A percentile compares a stretch with the other conserved stretches of the same genome.
phyloP scores from a whole-genome alignment of 768 basidiomycete genomes.

The Lactarius trivialis region DNA sequence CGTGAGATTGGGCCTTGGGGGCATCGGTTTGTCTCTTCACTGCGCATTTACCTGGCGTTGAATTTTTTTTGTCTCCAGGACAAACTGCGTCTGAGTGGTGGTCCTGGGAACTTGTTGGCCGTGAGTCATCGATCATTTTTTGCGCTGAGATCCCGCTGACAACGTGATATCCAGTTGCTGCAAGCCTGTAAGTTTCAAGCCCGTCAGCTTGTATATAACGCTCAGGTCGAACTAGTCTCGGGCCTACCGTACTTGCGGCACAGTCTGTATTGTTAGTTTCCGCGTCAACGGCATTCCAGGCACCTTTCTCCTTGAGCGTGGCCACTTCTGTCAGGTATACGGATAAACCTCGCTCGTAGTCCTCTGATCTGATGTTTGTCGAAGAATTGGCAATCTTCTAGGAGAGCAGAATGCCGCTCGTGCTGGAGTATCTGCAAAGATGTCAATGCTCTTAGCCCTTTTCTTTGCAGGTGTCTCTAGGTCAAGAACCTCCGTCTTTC shows the following conservation, averaged over 20 bases:
- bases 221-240: conserved; percentile 44
- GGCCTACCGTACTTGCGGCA: conserved; percentile 75
- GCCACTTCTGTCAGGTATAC: conserved; percentile 78
- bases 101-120: conserved; percentile 85
- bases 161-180: conserved; percentile 38
- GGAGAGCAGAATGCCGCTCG: conserved; percentile 72
- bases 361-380: neutral
- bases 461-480: conserved; percentile 60
- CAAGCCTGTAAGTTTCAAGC: conserved; percentile 38
- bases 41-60: neutral
- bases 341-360: neutral
- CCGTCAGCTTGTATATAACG: conserved; percentile 15
- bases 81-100: conserved; percentile 94
- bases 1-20: conserved; percentile 71
- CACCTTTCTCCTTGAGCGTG: conserved; percentile 74
- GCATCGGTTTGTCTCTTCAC: conserved; percentile 47
- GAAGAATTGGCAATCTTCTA: conserved; percentile 80
- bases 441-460: conserved; percentile 61
- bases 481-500: conserved; percentile 30
- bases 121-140: conserved; percentile 30
- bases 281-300: conserved; percentile 71
- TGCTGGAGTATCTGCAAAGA: conserved; percentile 60
- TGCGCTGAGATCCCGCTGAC: neutral
- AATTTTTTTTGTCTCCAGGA: conserved; percentile 30
- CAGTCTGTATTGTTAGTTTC: conserved; percentile 83